These are phyloP conservation scores for Leccinum glutinopallens DNA, from an alignment of 1,284 basidiomycete genomes.

Conservation along the genomic window DNA sequence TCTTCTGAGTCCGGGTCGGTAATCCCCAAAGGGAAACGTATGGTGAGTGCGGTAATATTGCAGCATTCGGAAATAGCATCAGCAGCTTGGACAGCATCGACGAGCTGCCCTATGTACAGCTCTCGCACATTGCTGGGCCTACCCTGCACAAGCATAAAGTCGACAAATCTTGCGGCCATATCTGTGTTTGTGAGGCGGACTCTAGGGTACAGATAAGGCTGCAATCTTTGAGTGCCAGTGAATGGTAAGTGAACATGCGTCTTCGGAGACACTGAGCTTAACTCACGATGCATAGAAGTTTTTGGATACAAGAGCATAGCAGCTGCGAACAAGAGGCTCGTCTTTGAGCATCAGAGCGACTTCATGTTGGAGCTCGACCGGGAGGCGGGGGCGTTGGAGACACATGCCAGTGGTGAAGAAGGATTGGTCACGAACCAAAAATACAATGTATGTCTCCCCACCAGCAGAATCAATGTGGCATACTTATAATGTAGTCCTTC, in stretches of 20 bases:
- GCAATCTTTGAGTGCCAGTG: not conserved
- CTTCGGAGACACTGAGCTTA: not conserved
- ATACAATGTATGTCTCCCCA: not conserved
- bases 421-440: not conserved
- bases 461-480: not conserved
- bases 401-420: not conserved
- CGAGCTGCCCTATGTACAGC: not conserved
- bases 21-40: not conserved
- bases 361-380: not conserved
- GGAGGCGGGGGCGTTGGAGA: not conserved
- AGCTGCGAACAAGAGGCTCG: not conserved
- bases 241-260: not conserved
- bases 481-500: not conserved
- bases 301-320: not conserved
- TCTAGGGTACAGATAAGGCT: not conserved
- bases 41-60: not conserved
- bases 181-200: not conserved
- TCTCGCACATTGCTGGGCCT: not conserved
- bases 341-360: not conserved
- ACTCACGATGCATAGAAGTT: not conserved
- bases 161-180: not conserved
- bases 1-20: not conserved
- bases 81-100: not conserved
- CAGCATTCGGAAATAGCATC: not conserved
- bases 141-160: not conserved